Percentiles rank a stretch among this genome's conserved stretches.
Conservation (phyloP, 495 filamentous ascomycete species). For the Penicillium crystallinum region DNA sequence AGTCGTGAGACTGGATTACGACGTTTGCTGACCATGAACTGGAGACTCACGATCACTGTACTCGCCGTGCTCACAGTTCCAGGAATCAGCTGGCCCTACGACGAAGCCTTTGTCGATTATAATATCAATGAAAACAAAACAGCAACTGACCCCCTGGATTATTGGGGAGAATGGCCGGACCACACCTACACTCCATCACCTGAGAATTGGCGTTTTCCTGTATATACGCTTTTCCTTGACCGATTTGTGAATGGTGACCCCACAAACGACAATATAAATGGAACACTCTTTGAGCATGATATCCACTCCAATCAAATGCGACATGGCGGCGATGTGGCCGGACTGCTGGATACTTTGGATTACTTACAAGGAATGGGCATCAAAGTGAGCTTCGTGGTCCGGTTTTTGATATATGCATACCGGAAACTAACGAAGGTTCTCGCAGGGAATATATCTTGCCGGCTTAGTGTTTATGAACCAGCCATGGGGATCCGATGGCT, state of each 20-base stretch:
- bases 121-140: constrained; percentile 60
- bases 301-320: constrained; percentile 63
- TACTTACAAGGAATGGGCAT: constrained; percentile 73
- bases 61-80: constrained; percentile 26
- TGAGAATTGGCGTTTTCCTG: constrained; percentile 64
- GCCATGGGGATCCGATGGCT: constrained; percentile 66
- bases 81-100: constrained; percentile 49
- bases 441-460: constrained; percentile 63
- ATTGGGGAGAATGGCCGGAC: constrained; percentile 55
- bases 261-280: constrained; percentile 65
- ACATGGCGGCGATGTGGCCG: constrained; percentile 66
- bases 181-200: constrained; percentile 56
- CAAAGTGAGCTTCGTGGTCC: constrained; percentile 41
- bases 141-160: constrained; percentile 56
- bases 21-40: constrained; percentile 30
- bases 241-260: constrained; percentile 70
- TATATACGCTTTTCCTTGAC: constrained; percentile 68
- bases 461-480: constrained; percentile 65
- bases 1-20: not conserved
- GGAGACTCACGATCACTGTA: constrained; percentile 21
- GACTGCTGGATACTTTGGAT: constrained; percentile 61
- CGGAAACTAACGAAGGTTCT: constrained; percentile 2
- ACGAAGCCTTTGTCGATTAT: constrained; percentile 47
- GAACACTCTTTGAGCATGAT: constrained; percentile 65
- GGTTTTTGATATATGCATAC: not conserved